Base-by-base conservation (phyloP, 169 alveolate genomes). In the Plasmodium cynomolgi region DNA sequence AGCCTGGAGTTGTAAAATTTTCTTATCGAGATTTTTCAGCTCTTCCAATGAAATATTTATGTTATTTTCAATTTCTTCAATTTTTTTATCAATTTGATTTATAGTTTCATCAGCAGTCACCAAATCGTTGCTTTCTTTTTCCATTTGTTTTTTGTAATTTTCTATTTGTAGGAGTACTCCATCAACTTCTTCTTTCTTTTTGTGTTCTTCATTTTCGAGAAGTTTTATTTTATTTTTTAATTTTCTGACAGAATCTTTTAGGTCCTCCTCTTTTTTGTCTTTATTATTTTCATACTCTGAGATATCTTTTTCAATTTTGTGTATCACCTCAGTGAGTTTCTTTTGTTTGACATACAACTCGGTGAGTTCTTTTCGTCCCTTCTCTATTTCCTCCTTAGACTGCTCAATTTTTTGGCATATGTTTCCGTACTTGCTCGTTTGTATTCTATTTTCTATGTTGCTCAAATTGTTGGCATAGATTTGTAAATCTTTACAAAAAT, bases 261-360 rank as follows among this genome's bases (percentile, higher is more conserved):
- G 80, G 44, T 95, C 93, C n/a, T 93, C 95, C 26, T 84, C 96
- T 81, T 96, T 96, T 82, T 95, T 84, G 72, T 79, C 92, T 62
- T 94, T 95, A 62, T 95, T 79, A 77, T 74, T 71, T 33, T 84
- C 96, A 94, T 95, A 94, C 17, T 95, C 97, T 80, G 91, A 80
- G 26, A 93, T 94, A 74, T 95, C 97, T 50, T 95, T 95, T 80
- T 85, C 93, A 15, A 86, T 82, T 37, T 96, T 88, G 34, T 93
- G 91, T n/a, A 96, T 95, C 29, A 84, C 90, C n/a, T 91, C 96
- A 31, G 93, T 96, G 81, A 97, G 77, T 13, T 91, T 84, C 73
- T 95, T 96, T 26, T 97, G 95, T 83, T 96, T 95, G 8, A 54
- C 90, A 68, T 91, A 95, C 50, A 96, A 91, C 44, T 88, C 96